Evolutionary conservation across 306 rosid genomes (phyloP).

Genomic region (Vigna mungo): DNA sequence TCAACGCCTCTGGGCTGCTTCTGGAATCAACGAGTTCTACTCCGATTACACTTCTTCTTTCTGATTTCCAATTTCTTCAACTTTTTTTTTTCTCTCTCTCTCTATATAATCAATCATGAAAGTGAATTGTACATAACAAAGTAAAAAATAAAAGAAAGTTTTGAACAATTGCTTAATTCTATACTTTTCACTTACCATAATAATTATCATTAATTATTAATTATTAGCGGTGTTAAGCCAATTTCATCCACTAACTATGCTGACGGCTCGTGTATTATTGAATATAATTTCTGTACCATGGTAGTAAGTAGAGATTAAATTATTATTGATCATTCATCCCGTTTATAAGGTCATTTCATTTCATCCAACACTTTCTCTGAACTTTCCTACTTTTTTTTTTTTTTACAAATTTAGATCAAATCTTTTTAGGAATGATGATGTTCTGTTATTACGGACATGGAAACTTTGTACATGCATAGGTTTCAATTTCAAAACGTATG

Average conservation of each 20-base stretch:
- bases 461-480: too few species aligned
- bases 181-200: background rate
- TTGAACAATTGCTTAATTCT: background rate
- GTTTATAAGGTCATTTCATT: background rate
- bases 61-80: background rate
- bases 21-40: constrained; percentile 62
- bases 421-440: too few species aligned
- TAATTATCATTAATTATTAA: too few species aligned
- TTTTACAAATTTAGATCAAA: too few species aligned
- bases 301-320: background rate
- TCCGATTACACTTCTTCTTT: constrained; percentile 57
- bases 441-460: too few species aligned
- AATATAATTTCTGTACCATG: background rate
- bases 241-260: background rate
- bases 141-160: constrained; percentile 10
- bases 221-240: too few species aligned
- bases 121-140: constrained; percentile 49
- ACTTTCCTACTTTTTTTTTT: background rate
- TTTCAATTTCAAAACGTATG: too few species aligned
- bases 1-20: constrained; percentile 87
- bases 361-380: background rate
- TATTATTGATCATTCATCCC: background rate
- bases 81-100: too few species aligned
- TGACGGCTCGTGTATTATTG: background rate
- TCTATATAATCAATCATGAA: constrained; percentile 14